Base-by-base conservation (phyloP, 83 land plant species). In the Picea engelmannii region DNA sequence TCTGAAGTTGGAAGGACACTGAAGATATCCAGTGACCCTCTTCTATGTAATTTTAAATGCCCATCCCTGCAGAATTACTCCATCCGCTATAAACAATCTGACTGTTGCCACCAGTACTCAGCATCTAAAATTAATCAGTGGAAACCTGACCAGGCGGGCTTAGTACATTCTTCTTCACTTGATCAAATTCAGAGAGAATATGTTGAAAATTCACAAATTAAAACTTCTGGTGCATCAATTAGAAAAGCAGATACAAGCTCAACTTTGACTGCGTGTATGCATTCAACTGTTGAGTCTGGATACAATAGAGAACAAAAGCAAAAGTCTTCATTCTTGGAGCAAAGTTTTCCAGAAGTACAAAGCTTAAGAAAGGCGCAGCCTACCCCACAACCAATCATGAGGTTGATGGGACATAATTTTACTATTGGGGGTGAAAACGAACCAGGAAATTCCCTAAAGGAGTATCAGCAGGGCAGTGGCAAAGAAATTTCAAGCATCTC, bases 391-490 rank as follows among this genome's bases (percentile, higher is more conserved):
- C 58, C 77, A 1, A 6, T 74, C 7, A 74, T 74, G 77, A 74
- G 77, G 11, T 47, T 74, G 4, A 74, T 74, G 59, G 77, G 77
- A 11, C 59, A 74, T n/a, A 74, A n/a, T 42, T 42, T 74, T 21
- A 74, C 6, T 11, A 21, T 74, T 74, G 58, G 77, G 59, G n/a
- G 13, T 44, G 59, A 74, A 74, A 44, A 74, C 10, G 27, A 21
- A 52, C 7, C 25, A 44, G 59, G 25, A 74, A 74, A 47, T 0
- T 5, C 23, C 4, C 18, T 47, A 23, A 74, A 74, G 24, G 77
- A 74, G 20, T 42, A 23, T 49, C 77, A 74, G 52, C 59, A 74
- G n/a, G 2, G 25, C 27, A 47, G n/a, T 74, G 23, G 15, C 17
- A 74, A 12, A 47, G 13, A 47, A 40, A 44, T 6, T 49, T 2